Evolutionary conservation across 805 yeast species (phyloP).

Genomic region (Candida odintsovae): DNA sequence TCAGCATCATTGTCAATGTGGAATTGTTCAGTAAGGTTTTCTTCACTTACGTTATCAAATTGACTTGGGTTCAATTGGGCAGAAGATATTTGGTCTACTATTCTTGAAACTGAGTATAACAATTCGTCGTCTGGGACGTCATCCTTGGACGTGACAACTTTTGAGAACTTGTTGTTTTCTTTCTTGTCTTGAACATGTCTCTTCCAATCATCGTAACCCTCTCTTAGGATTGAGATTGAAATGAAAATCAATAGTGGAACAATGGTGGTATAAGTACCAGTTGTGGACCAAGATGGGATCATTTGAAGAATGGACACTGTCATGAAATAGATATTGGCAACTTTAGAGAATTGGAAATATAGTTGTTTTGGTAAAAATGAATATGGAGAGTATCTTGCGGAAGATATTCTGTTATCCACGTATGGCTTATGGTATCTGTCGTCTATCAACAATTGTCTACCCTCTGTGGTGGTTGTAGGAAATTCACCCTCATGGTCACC

Average conservation of each 20-base stretch:
- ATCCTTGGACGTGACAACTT: conserved; percentile 28
- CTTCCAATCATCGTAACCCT: conserved; percentile 89
- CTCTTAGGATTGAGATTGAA: conserved; percentile 83
- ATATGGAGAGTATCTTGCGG: conserved; percentile 77
- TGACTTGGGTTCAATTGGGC: conserved; percentile 10
- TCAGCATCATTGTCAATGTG: conserved; percentile 1
- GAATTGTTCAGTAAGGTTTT: not conserved
- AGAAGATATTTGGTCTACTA: conserved; percentile 11
- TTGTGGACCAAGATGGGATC: conserved; percentile 97
- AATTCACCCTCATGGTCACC: conserved; percentile 27
- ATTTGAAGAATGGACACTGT: conserved; percentile 87
- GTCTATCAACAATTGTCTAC: conserved; percentile 45
- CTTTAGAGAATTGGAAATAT: conserved; percentile 83
- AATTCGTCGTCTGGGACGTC: conserved; percentile 1
- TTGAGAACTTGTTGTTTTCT: conserved; percentile 61
- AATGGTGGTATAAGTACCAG: conserved; percentile 93
- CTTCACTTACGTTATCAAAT: not conserved
- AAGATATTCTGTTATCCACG: conserved; percentile 64
- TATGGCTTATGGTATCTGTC: conserved; percentile 64
- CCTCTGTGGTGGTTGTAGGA: conserved; percentile 22
- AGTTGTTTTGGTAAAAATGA: conserved; percentile 86
- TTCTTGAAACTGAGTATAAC: conserved; percentile 7
- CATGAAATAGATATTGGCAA: conserved; percentile 90
- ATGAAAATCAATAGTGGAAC: conserved; percentile 83
- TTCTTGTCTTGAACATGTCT: conserved; percentile 80